Percentiles rank a stretch among this genome's conserved stretches.
phyloP scores from a whole-genome alignment of 148 eudicot species.

The Rhododendron williamsianum region DNA sequence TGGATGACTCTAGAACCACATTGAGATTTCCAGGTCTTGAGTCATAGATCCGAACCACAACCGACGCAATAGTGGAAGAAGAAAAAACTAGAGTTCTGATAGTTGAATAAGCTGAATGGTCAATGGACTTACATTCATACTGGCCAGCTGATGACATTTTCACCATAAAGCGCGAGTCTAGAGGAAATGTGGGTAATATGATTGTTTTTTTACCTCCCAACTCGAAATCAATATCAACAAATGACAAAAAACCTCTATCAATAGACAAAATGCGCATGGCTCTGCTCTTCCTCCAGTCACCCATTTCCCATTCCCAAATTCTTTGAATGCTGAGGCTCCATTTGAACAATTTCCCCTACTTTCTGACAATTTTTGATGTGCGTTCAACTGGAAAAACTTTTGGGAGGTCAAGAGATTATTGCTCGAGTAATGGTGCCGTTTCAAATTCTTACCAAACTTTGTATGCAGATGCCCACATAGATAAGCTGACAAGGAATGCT shows the following conservation, averaged over 20 bases:
- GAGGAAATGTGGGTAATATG: slow-evolving; percentile 71
- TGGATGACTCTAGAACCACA: slow-evolving; percentile 53
- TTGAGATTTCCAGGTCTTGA: slow-evolving; percentile 42
- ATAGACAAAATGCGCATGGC: slow-evolving; percentile 75
- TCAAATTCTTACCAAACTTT: slow-evolving; percentile 73
- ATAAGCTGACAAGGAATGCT: slow-evolving; percentile 68
- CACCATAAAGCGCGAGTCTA: slow-evolving; percentile 67
- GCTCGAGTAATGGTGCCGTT: slow-evolving; percentile 56
- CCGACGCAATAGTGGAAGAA: slow-evolving; percentile 54
- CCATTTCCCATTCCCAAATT: slow-evolving; percentile 99
- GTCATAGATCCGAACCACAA: slow-evolving; percentile 71
- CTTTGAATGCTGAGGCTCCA: slow-evolving; percentile 27
- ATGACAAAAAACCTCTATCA: slow-evolving; percentile 78
- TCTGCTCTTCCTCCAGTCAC: slow-evolving; percentile 85
- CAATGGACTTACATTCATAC: slow-evolving; percentile 30
- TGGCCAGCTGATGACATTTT: slow-evolving; percentile 33
- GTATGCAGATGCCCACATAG: slow-evolving; percentile 88
- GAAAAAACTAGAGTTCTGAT: slow-evolving; percentile 83
- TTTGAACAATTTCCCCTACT: slow-evolving; percentile 27
- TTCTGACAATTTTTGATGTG: slow-evolving; percentile 28
- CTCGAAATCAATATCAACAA: slow-evolving; percentile 61
- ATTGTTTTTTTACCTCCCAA: slow-evolving; percentile 46
- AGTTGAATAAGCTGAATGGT: slow-evolving; percentile 35
- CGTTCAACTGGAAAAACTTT: slow-evolving; percentile 45
- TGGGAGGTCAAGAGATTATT: slow-evolving; percentile 16